These are phyloP conservation scores for Rhizopogon salebrosus DNA, from an alignment of 768 basidiomycete species.

Conservation along the genomic window DNA sequence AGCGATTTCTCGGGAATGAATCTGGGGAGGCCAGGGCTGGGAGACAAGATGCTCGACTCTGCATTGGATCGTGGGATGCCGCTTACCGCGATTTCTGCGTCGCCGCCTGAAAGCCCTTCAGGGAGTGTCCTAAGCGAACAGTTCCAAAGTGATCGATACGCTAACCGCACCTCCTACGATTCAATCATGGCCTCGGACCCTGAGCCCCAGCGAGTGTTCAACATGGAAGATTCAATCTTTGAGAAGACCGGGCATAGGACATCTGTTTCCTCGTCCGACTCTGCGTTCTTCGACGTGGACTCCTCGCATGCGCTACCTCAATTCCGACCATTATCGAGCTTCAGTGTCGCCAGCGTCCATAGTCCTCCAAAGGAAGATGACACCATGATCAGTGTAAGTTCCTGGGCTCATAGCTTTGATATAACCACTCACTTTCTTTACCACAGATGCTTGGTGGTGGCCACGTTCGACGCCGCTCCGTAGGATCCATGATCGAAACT, in stretches of 20 bases:
- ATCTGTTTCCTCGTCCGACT: conserved; percentile 48
- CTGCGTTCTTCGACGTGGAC: conserved; percentile 52
- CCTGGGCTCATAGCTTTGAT: background rate
- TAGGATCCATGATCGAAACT: conserved; percentile 59
- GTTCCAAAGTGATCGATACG: conserved; percentile 13
- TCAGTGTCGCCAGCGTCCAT: conserved; percentile 46
- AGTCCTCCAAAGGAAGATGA: conserved; percentile 65
- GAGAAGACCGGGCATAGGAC: conserved; percentile 54
- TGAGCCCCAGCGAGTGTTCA: conserved; percentile 24
- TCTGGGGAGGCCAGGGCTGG: conserved; percentile 68
- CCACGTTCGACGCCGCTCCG: conserved; percentile 62
- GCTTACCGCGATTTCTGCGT: conserved; percentile 59
- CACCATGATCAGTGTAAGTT: conserved; percentile 73
- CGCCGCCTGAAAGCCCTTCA: conserved; percentile 45
- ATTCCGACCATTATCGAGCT: conserved; percentile 61
- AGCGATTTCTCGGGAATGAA: conserved; percentile 57
- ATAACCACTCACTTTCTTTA: conserved; percentile 5
- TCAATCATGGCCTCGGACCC: conserved; percentile 59
- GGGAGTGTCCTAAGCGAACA: conserved; percentile 12
- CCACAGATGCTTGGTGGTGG: conserved; percentile 75
- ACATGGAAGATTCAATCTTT: conserved; percentile 49
- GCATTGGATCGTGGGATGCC: conserved; percentile 47
- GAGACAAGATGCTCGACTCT: conserved; percentile 85
- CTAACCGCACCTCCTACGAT: conserved; percentile 46
- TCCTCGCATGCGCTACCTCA: conserved; percentile 37